Base-by-base conservation (phyloP, 1,284 basidiomycete genomes). In the Apiotrichum veenhuisii region DNA sequence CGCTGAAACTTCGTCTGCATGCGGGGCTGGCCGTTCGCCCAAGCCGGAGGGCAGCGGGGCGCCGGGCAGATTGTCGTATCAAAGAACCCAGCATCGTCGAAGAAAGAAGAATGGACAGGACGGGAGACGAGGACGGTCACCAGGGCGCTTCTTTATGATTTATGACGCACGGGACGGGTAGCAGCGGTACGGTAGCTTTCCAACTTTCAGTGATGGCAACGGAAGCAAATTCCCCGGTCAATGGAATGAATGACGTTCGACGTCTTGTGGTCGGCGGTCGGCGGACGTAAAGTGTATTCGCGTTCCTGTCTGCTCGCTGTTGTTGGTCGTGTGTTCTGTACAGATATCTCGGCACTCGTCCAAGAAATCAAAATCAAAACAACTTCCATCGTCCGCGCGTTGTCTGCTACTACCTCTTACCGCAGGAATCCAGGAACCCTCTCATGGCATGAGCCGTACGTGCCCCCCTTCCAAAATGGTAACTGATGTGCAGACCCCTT, bases 381-480 rank as follows among this genome's bases (percentile, higher is more conserved):
- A 3, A 4, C 37, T 9, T 38, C 37, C 4, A 15, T 5, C 37
- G 8, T 38, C 37, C 37, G n/a, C n/a, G 8, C 8, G 17, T n/a
- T 3, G 8, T 8, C 37, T n/a, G 8, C 37, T 38, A n/a, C 37
- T 38, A n/a, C 37, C 37, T 18, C 37, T 25, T 8, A 26, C 52
- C 52, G 45, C 15, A n/a, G 37, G 3, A 20, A n/a, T n/a, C n/a
- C n/a, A n/a, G n/a, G n/a, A 27, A 30, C 43, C 11, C 37, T 12
- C 36, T 33, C 41, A 60, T 60, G 58, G 54, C 49, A 60, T 60
- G 58, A 60, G 47, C 22, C 41, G 58, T 59, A 46, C 43, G 58
- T 53, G 3, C n/a, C n/a, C 18, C 11, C 9, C 15, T n/a, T 26
- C 10, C n/a, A 12, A 9, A 14, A 12, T 17, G 5, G 2, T 2